These are phyloP conservation scores for Aulographum hederae DNA, from an alignment of 2,329 filamentous ascomycete genomes.

Conservation along the genomic window DNA sequence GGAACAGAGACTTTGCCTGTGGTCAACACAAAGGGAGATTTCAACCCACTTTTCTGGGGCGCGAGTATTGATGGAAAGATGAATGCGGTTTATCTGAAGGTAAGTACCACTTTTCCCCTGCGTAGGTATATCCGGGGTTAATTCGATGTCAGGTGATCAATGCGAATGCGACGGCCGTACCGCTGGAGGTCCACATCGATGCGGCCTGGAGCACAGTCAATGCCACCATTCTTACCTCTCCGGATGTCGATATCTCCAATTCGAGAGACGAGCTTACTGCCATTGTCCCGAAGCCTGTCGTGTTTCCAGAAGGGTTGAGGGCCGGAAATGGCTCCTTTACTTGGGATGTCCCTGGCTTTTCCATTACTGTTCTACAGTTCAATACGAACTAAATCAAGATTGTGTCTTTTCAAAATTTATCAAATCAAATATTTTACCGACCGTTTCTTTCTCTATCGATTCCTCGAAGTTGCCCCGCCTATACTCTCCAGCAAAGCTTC, in stretches of 20 bases:
- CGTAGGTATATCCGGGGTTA: slow-evolving; percentile 2
- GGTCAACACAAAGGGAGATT: slow-evolving; percentile 10
- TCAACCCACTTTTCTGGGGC: slow-evolving; percentile 14
- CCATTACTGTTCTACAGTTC: slow-evolving; percentile 3
- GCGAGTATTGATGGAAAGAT: slow-evolving; percentile 10
- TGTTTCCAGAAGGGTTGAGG: slow-evolving; percentile 1
- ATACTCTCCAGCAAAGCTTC: no score
- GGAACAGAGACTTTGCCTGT: slow-evolving; percentile 14
- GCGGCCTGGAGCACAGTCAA: slow-evolving; percentile 9
- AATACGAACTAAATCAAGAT: no score
- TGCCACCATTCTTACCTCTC: slow-evolving; percentile 11
- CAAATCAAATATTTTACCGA: no score
- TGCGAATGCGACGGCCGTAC: slow-evolving; percentile 7
- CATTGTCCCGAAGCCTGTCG: slow-evolving; percentile 9
- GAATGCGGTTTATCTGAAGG: slow-evolving; percentile 7
- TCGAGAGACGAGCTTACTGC: slow-evolving; percentile 9
- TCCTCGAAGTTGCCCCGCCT: no score
- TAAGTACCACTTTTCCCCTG: slow-evolving; percentile 1
- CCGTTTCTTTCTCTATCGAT: no score
- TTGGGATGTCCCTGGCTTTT: slow-evolving; percentile 2
- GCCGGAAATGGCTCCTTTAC: not conserved
- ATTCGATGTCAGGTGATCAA: no score
- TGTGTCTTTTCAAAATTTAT: no score
- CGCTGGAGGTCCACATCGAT: slow-evolving; percentile 9
- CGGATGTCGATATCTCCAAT: slow-evolving; percentile 11